These are phyloP conservation scores for Phaeosphaeria sp. DNA, from an alignment of 2,329 filamentous ascomycete species.

Conservation along the genomic window DNA sequence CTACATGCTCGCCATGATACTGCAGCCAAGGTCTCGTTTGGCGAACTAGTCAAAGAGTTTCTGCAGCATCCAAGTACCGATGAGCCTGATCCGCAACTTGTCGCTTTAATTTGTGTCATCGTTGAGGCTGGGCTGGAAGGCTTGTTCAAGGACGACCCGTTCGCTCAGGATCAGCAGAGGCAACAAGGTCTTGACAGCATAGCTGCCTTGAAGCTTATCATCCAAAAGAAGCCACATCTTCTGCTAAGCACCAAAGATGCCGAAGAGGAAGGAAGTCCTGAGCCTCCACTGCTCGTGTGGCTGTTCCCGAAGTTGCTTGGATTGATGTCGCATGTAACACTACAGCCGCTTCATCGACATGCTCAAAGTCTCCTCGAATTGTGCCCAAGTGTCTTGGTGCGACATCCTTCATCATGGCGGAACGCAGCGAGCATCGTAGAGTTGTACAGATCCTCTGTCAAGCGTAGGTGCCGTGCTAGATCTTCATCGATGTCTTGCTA, in stretches of 20 bases:
- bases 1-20: constrained; percentile 67
- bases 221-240: constrained; percentile 77
- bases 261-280: constrained; percentile 39
- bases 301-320: constrained; percentile 61
- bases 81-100: constrained; percentile 75
- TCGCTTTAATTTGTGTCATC: constrained; percentile 85
- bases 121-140: constrained; percentile 78
- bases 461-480: constrained; percentile 41
- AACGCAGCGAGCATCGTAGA: constrained; percentile 41
- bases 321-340: constrained; percentile 52
- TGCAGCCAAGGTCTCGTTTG: constrained; percentile 75
- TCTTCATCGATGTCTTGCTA: constrained; percentile 1
- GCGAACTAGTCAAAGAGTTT: constrained; percentile 73
- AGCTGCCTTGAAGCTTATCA: constrained; percentile 75
- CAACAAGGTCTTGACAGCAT: constrained; percentile 74
- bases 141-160: constrained; percentile 71
- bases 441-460: constrained; percentile 51
- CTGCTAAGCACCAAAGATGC: constrained; percentile 52
- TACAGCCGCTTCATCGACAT: constrained; percentile 50
- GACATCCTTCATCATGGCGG: constrained; percentile 45
- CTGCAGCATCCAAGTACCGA: constrained; percentile 56
- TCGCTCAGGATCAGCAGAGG: constrained; percentile 65
- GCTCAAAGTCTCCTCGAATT: constrained; percentile 44
- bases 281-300: constrained; percentile 61
- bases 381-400: constrained; percentile 45